Base-by-base conservation (phyloP, 1,139 yeast species). In the Yamadazyma atlantica region DNA sequence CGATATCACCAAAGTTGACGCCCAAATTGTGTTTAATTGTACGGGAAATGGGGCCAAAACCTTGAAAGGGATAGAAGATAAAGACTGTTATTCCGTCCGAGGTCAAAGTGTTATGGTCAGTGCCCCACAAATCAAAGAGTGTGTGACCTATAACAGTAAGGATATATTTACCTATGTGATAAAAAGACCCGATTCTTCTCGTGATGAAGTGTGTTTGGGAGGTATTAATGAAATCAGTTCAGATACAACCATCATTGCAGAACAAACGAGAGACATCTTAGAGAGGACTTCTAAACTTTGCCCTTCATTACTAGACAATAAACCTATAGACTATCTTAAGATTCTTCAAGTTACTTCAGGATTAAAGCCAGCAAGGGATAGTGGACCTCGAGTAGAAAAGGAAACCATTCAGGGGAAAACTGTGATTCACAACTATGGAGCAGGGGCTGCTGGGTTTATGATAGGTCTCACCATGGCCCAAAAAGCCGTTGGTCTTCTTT, bases 401-500 rank as follows among this genome's bases (percentile, higher is more conserved):
- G 44, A 43, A 29, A 19, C 22, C 10, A 32, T 37, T 4, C 32
- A 37, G 6, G 34, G 39, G 1, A 30, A 35, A 9, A 15, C 16
- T 1, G 29, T 47, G 2, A 61, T 82, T 9, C 89, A 83, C 52
- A 80, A 82, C 56, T 82, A 82, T 51, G 94, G 92, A 22, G 86
- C 88, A 7, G 72, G 81, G 29, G 92, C 92, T 0, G 77, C 82
- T 40, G 92, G 94, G 2, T 84, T 78, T 58, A 88, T 81, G 58
- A 73, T 83, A 6, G 88, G 87, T 0, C 66, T 75, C 19, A 88
- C 85, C 1, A 80, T 82, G 83, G 75, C 81, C 3, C 34, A 38
- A 13, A 32, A 38, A 26, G 51, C 54, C 2, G 42, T 44, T 53
- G 38, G 44, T 65, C 8, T 81, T 78, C 48, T 52, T 25, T 26